Evolutionary conservation across 257 asterid species (phyloP).

Genomic region (Solanum medicagineum): DNA sequence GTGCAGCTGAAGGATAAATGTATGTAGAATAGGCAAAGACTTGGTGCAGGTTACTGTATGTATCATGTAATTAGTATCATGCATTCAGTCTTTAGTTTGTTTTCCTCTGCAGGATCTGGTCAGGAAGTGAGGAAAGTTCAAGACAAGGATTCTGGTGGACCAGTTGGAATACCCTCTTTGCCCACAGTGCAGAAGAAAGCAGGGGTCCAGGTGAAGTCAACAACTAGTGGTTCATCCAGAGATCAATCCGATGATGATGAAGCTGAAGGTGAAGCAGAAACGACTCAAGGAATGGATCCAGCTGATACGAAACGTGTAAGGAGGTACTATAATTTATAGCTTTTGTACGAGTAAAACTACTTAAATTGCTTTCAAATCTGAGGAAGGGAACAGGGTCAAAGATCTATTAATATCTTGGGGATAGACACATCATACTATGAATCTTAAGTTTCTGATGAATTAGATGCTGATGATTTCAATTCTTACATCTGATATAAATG

Average conservation of each 20-base stretch:
- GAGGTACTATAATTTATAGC: slow-evolving; percentile 43
- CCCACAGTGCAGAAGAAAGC: slow-evolving; percentile 42
- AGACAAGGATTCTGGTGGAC: slow-evolving; percentile 44
- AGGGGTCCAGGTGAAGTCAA: slow-evolving; percentile 53
- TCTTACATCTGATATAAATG: neutral
- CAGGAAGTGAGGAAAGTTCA: slow-evolving; percentile 33
- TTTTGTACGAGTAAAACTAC: neutral
- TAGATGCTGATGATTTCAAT: neutral
- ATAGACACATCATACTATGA: neutral
- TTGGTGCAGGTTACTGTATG: neutral
- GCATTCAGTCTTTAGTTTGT: neutral
- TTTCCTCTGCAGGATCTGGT: slow-evolving; percentile 26
- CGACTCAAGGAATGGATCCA: slow-evolving; percentile 46
- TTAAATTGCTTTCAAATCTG: neutral
- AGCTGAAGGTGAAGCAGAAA: slow-evolving; percentile 69
- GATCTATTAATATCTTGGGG: neutral
- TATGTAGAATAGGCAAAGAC: neutral
- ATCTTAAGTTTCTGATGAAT: neutral
- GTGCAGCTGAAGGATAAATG: neutral
- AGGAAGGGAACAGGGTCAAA: neutral
- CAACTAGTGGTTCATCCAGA: slow-evolving; percentile 85
- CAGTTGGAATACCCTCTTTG: slow-evolving; percentile 40
- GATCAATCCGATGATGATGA: slow-evolving; percentile 92
- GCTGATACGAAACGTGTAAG: slow-evolving; percentile 78
- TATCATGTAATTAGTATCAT: neutral